Base-by-base conservation (phyloP, 202 grass and related monocot genomes). In the Digitaria exilis region DNA sequence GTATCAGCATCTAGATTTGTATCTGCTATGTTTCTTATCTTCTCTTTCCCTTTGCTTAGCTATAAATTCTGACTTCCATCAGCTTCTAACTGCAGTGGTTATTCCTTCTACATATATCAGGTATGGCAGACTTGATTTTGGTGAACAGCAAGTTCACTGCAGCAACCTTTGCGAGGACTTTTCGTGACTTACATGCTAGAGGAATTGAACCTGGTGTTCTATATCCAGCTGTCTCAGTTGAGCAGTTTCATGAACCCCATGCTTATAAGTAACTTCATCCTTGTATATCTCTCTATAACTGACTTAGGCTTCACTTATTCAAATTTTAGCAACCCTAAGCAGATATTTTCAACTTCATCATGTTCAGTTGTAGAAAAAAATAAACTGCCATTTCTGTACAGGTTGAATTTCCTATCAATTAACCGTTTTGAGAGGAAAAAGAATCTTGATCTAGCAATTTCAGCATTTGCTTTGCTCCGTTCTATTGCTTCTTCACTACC, bases 371-470 rank as follows among this genome's bases (percentile, higher is more conserved):
- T 45, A 56, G 58, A 77, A 80, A 56, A 58, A 77, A 80, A 24
- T 79, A 62, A 41, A 49, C 60, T 75, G n/a, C 46, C 48, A 28
- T 29, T 75, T 78, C 49, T 85, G 21, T 62, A 50, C 81, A 98
- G 96, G 82, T 90, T 98, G 77, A 98, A 95, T 86, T 98, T 98
- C 57, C 86, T 98, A 44, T 98, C 96, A 49, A 75, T 98, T 75
- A 98, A 95, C 75, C 85, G 92, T 50, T 98, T 98, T 90, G 96
- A 98, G 87, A 95, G 89, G 71, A 98, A 98, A 88, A 98, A 95
- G 77, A 95, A 98, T 71, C 89, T 92, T 75, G 84, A 90, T 61
- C 80, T 98, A 57, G 96, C 93, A 72, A 92, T 98, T 87, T 90
- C 90, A 67, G 93, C 93, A 51, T 98, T 98, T 94, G 80, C 96